Evolutionary conservation across 371 early-diverging fungal genomes (phyloP).

Genomic region (Haplosporangium sp.): DNA sequence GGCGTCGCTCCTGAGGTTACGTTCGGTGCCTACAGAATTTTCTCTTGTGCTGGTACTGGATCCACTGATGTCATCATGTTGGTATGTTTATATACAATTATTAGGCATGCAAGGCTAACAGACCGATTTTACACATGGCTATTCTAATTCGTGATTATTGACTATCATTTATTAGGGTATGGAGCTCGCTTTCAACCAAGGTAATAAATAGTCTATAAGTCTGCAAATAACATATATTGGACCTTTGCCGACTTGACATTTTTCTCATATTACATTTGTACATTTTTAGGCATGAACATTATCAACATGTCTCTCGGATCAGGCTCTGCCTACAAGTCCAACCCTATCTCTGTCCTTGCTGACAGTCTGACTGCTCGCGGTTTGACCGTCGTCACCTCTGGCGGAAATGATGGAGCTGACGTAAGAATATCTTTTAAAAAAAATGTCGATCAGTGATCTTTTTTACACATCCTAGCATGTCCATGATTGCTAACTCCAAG

Average conservation of each 20-base stretch:
- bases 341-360: constrained; percentile 59
- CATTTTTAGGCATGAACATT: constrained; percentile 56
- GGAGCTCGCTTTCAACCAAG: constrained; percentile 67
- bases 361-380: constrained; percentile 57
- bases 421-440: constrained; percentile 30
- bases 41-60: constrained; percentile 70
- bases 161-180: constrained; percentile 58
- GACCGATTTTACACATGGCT: too few relatives aligned
- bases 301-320: constrained; percentile 75
- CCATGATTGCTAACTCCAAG: background rate
- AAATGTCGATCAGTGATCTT: background rate
- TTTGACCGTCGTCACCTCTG: constrained; percentile 65
- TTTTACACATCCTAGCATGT: background rate
- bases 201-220: constrained; percentile 6
- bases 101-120: too few relatives aligned
- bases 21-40: constrained; percentile 71
- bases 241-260: background rate
- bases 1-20: constrained; percentile 77
- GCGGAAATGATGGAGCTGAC: constrained; percentile 78
- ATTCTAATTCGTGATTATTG: background rate
- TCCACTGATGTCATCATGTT: constrained; percentile 64
- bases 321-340: constrained; percentile 58
- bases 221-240: too few relatives aligned
- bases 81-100: constrained; percentile 8
- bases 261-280: background rate